phyloP scores from a whole-genome alignment of 2,329 filamentous ascomycete genomes.

The Phyllosticta citribraziliensis region DNA sequence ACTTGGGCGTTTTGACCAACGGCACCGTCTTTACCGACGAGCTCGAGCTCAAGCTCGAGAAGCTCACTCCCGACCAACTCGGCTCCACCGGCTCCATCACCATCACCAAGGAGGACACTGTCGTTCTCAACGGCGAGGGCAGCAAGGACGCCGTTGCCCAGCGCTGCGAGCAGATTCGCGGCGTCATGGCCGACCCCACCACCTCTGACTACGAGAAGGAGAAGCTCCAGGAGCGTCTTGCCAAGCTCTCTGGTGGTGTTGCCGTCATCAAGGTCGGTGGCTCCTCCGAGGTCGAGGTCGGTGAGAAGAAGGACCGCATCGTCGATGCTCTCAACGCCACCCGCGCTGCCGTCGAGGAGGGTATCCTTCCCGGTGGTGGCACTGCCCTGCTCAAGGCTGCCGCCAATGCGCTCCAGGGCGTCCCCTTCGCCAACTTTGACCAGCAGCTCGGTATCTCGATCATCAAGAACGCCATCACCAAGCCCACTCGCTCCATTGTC shows the following conservation, averaged over 20 bases:
- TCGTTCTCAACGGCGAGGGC: conserved; percentile 93
- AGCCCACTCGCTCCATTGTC: conserved; percentile 86
- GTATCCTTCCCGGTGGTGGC: conserved; percentile 95
- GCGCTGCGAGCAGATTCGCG: conserved; percentile 98
- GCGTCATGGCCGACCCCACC: conserved; percentile 84
- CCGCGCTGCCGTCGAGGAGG: conserved; percentile 95
- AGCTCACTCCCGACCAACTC: conserved; percentile 90
- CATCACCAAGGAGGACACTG: conserved; percentile 99
- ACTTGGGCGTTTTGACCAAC: conserved; percentile 92
- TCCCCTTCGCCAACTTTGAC: conserved; percentile 94
- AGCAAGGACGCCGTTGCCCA: conserved; percentile 88
- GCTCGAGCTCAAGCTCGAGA: conserved; percentile 98
- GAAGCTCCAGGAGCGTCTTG: conserved; percentile 99
- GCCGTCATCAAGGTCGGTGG: conserved; percentile 99
- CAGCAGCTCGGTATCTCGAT: conserved; percentile 98
- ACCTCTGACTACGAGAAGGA: conserved; percentile 99
- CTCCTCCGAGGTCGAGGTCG: conserved; percentile 94
- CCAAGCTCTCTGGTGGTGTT: conserved; percentile 97
- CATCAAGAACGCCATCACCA: conserved; percentile 95
- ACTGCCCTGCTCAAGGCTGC: conserved; percentile 97
- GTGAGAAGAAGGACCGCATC: conserved; percentile 99
- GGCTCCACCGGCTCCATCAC: conserved; percentile 96
- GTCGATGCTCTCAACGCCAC: conserved; percentile 98
- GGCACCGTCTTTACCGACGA: conserved; percentile 96
- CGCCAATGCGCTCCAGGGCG: conserved; percentile 68